Base-by-base conservation (phyloP, 805 yeast genomes). In the Ogataea trehaloabstinens region DNA sequence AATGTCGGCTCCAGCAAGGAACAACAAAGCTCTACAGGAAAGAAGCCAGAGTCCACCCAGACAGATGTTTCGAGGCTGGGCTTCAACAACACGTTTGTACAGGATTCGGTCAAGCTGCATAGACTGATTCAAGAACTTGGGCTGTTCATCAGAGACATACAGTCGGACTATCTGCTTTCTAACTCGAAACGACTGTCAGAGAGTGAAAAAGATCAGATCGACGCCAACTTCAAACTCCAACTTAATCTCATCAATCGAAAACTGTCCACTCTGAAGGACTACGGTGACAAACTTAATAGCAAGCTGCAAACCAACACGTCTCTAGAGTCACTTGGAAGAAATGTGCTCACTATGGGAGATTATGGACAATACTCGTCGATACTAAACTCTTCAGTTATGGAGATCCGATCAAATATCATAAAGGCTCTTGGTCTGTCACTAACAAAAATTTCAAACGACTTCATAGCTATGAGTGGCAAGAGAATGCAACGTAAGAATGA, bases 381-480 rank as follows among this genome's bases (percentile, higher is more conserved):
- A 1, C 67, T 64, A 34, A 66, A 64, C 40, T 45, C 50, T 7
- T 66, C 76, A 0, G 56, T 73, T 24, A 61, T 64, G 4, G 54
- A 64, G 20, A 74, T 76, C 40, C 63, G 85, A 40, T 59, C 63
- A 10, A 78, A 75, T 31, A 62, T 80, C 0, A 53, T 80, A 28
- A 66, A 69, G 40, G 72, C 76, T 19, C 58, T 80, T 21, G 71
- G 71, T 33, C 58, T 73, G 33, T 49, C 67, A 37, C 60, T 77
- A 7, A 70, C 69, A 27, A 40, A 52, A 3, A 62, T 71, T 4
- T 74, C 77, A 25, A 61, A 68, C 16, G 51, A 53, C 10, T 77
- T 79, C 47, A 70, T 77, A 13, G 42, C 58, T 3, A 65, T 80
- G 60, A 80, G 76, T 45, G 67, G 67, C 35, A 72, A 69, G 45